Conservation (phyloP, 176 grass and related monocot genomes). For the Ampelocalamus luodianensis region DNA sequence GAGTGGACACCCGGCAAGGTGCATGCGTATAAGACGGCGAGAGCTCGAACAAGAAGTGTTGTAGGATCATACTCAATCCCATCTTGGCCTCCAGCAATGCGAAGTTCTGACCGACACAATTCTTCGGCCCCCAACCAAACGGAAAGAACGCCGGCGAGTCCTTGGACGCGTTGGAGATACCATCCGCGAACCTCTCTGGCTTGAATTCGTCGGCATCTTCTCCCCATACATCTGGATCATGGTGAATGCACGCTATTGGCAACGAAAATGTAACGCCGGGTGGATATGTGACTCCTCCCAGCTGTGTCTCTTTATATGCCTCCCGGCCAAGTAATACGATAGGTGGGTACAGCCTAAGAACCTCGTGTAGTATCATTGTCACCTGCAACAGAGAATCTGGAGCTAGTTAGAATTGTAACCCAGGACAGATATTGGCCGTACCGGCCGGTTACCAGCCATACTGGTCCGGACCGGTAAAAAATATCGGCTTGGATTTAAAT, state of each 20-base stretch:
- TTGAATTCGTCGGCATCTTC: conserved; percentile 58
- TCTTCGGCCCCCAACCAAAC: conserved; percentile 54
- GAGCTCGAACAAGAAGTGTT: conserved; percentile 66
- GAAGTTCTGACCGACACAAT: conserved; percentile 69
- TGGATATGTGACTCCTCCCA: conserved; percentile 63
- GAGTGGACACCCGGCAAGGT: conserved; percentile 38
- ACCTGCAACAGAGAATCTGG: conserved; percentile 37
- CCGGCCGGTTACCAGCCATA: no score
- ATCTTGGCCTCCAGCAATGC: conserved; percentile 75
- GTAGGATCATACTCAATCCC: conserved; percentile 58
- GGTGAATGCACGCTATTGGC: conserved; percentile 53
- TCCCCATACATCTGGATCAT: conserved; percentile 67
- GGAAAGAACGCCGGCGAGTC: conserved; percentile 48
- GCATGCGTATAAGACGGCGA: conserved; percentile 64
- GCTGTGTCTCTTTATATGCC: conserved; percentile 46
- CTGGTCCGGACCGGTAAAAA: no score
- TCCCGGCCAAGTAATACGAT: conserved; percentile 27
- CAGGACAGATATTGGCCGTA: no score
- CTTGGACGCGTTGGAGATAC: conserved; percentile 62
- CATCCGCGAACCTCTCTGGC: conserved; percentile 66
- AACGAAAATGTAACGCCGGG: conserved; percentile 37
- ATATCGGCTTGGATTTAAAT: no score
- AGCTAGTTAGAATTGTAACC: no score
- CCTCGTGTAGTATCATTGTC: conserved; percentile 78
- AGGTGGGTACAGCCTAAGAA: conserved; percentile 70